Percentiles rank a stretch among this genome's conserved stretches.
Evolutionary conservation across 2,329 filamentous ascomycete species (phyloP).

Genomic region (Huntiella decipiens): DNA sequence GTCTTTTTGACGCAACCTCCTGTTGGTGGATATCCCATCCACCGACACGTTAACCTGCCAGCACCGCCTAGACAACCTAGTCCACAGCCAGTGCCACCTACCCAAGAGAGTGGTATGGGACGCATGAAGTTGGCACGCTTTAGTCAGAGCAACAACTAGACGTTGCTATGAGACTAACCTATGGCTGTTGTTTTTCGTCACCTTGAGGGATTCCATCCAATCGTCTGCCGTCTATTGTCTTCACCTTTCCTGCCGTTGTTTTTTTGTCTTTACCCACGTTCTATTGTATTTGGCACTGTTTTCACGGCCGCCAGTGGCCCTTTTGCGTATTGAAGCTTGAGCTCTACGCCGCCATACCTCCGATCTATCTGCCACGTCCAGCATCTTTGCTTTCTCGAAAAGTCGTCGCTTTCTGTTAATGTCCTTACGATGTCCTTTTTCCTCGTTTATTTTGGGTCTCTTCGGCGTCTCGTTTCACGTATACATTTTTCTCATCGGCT

Average conservation of each 20-base stretch:
- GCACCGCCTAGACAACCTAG: background rate
- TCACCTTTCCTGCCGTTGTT: no score
- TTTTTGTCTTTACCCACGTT: no score
- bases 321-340: no score
- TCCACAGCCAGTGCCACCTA: conserved; percentile 5
- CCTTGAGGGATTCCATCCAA: no score
- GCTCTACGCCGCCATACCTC: no score
- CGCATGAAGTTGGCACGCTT: conserved; percentile 12
- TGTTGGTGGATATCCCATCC: background rate
- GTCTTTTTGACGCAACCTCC: conserved; percentile 10
- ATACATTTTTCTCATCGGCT: no score
- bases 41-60: background rate
- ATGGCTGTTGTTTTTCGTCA: no score
- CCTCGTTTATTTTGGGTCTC: background rate
- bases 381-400: conserved; percentile 10
- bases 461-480: background rate
- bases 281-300: no score
- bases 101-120: conserved; percentile 15
- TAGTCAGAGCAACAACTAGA: background rate
- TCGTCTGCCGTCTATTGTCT: no score
- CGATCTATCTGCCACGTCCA: no score
- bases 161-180: no score
- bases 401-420: conserved; percentile 13
- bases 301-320: no score
- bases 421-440: conserved; percentile 13